phyloP scores from a whole-genome alignment of 169 alveolate species.

The Plasmodium reichenowi region DNA sequence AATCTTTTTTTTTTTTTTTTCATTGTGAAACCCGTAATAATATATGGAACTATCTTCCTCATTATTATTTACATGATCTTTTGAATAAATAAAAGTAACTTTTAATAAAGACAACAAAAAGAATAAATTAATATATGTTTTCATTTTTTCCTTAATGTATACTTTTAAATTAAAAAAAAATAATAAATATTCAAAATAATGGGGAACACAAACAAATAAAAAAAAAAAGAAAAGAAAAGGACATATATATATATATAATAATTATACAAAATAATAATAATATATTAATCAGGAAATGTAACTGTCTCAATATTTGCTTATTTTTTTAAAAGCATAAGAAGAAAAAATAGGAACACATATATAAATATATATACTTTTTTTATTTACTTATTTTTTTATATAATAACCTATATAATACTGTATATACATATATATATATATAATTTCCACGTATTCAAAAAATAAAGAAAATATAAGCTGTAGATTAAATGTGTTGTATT shows the following conservation, averaged over 20 bases:
- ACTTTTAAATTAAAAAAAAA: conserved; percentile 1
- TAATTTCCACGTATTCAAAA: no score
- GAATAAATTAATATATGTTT: background rate
- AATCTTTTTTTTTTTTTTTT: background rate
- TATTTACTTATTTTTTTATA: no score
- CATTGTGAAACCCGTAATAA: conserved; percentile 61
- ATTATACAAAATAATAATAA: no score
- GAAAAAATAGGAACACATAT: no score
- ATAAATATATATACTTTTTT: no score
- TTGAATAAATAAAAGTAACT: conserved; percentile 3
- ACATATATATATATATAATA: background rate
- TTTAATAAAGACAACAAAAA: conserved; percentile 28
- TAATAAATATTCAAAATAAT: conserved; percentile 2
- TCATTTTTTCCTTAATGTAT: conserved; percentile 10
- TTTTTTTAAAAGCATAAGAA: no score
- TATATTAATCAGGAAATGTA: no score
- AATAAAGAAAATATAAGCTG: no score
- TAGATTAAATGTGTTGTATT: no score
- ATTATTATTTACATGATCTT: conserved; percentile 28
- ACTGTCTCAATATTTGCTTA: no score
- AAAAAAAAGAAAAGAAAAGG: background rate
- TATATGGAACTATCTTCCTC: conserved; percentile 64
- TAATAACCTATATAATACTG: no score
- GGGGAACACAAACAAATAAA: background rate
- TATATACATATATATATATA: no score